Conservation (phyloP, 2,329 filamentous ascomycete genomes). For the Aspergillus thermomutatus region DNA sequence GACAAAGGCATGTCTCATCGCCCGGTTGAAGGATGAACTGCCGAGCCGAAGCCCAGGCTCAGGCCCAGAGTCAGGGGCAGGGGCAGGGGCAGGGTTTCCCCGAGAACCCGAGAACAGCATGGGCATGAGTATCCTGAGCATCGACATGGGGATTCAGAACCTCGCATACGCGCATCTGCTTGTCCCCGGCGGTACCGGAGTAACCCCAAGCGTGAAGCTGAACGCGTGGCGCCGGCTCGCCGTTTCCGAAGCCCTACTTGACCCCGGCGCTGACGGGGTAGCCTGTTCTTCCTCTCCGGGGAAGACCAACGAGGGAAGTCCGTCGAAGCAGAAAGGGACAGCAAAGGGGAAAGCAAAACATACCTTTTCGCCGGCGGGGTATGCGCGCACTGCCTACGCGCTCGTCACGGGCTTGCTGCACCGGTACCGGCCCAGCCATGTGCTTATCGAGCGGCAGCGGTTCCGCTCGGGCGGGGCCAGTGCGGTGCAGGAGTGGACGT, state of each 20-base stretch:
- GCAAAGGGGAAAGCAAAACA: slow-evolving; percentile 7
- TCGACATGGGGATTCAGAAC: slow-evolving; percentile 83
- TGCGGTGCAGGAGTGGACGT: slow-evolving; percentile 75
- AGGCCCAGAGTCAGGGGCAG: too few species aligned
- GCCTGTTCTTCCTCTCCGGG: too few species aligned
- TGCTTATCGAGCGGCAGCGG: slow-evolving; percentile 67
- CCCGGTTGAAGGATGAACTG: slow-evolving; percentile 44
- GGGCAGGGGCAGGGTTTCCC: too few species aligned
- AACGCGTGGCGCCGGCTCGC: slow-evolving; percentile 43
- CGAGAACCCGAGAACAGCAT: too few species aligned
- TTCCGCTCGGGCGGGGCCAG: slow-evolving; percentile 62
- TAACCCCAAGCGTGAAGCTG: slow-evolving; percentile 16
- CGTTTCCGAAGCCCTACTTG: slow-evolving; percentile 24
- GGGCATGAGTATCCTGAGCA: slow-evolving; percentile 68
- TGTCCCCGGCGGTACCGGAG: too few species aligned
- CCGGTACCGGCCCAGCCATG: slow-evolving; percentile 58
- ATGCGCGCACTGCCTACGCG: slow-evolving; percentile 55
- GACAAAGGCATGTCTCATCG: slow-evolving; percentile 54
- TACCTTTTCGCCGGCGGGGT: slow-evolving; percentile 51
- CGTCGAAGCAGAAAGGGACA: background rate
- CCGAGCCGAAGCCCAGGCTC: too few species aligned
- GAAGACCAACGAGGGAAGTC: background rate
- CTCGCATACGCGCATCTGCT: slow-evolving; percentile 67
- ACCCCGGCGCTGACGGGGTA: slow-evolving; percentile 1
- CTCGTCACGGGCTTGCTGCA: slow-evolving; percentile 51